Base-by-base conservation (phyloP, 2,329 filamentous ascomycete genomes). In the Cladophialophora psammophila region DNA sequence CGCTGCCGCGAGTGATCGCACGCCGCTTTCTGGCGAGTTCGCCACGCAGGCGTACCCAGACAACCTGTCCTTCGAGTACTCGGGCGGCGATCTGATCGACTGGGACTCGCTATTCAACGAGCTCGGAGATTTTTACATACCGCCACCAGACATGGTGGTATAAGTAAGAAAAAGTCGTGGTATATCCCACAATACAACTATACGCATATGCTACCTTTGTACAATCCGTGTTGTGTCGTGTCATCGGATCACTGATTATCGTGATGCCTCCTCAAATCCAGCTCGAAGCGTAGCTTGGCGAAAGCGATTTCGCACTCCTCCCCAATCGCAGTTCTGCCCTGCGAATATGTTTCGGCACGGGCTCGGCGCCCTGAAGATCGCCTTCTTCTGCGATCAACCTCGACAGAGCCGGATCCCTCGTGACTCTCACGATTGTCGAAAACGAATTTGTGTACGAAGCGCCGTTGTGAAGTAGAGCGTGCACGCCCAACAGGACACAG, bases 391-490 rank as follows among this genome's bases (percentile, higher is more conserved):
- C 66, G 10, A 68, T 62, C 52, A 65, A 52, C 31, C 66, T 58
- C n/a, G 66, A 61, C 5, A 69, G 40, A 26, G 52, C 45, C 32
- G 64, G 60, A 40, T 68, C 65, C n/a, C 64, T 53, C 18, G 65
- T 69, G 10, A 64, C 67, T 48, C 67, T 48, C 13, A 68, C 65
- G 48, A 67, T 61, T 7, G 67, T 69, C 12, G 67, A 68, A 42
- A 69, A 69, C 8, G 58, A 57, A 35, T 60, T 68, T 15, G 61
- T 60, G 55, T 65, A 69, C n/a, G 54, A 62, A 6, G 65, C 67
- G 18, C 61, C 57, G 42, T 69, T 69, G 55, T 63, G 60, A 7
- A 67, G 35, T 13, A 69, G 45, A 7, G 67, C 67, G 36, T 68
- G 62, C 7, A 63, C 50, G 2, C 67, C 67, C 26, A 69, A 31